phyloP scores from a whole-genome alignment of 2,329 filamentous ascomycete genomes.

The Claviceps humidiphila region DNA sequence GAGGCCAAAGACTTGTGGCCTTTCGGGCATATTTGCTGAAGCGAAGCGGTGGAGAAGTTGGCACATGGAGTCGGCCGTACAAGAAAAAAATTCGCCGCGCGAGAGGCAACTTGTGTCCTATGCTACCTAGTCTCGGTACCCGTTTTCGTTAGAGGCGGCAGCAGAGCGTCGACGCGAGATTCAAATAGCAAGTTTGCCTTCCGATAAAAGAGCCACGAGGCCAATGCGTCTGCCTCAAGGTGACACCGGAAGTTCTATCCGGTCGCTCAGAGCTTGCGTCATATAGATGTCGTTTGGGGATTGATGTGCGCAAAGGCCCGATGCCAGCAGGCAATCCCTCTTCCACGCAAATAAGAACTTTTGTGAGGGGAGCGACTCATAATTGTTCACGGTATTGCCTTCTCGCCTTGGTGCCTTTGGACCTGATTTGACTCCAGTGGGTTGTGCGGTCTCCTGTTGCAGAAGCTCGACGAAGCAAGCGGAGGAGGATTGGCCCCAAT shows the following conservation, averaged over 20 bases:
- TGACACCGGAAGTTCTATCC: constrained; percentile 3
- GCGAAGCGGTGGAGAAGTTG: not conserved
- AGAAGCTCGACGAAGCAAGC: not conserved
- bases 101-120: not conserved
- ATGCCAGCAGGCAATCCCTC: not conserved
- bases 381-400: not conserved
- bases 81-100: not conserved
- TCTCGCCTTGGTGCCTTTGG: not conserved
- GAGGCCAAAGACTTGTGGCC: not conserved
- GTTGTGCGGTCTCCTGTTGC: not conserved
- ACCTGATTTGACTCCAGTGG: not conserved
- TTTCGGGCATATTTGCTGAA: not conserved
- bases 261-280: constrained; percentile 3
- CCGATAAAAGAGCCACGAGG: not conserved
- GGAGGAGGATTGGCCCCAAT: not conserved
- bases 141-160: not conserved
- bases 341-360: not conserved
- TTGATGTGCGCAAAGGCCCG: constrained; percentile 7
- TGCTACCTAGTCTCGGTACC: not conserved
- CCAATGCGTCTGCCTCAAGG: not conserved
- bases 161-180: not conserved
- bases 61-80: not conserved
- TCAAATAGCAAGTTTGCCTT: not conserved
- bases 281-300: constrained; percentile 1
- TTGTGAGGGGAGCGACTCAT: not conserved